These are phyloP conservation scores for Boletus tylopilopsis DNA, from an alignment of 768 basidiomycete species.

Conservation along the genomic window DNA sequence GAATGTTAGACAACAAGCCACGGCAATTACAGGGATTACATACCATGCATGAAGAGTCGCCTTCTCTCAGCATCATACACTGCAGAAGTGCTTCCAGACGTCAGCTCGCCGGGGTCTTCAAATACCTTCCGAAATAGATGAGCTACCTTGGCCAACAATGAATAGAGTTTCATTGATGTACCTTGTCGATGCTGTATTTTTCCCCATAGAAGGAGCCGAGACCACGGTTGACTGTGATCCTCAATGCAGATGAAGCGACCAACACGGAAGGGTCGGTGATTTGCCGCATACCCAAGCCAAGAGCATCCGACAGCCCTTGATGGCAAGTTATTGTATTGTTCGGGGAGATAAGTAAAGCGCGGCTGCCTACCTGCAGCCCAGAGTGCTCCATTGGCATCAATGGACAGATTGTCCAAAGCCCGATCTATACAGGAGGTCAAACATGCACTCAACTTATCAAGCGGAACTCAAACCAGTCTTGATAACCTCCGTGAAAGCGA, in stretches of 20 bases:
- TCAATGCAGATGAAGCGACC: slow-evolving; percentile 48
- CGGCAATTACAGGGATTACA: slow-evolving; percentile 15
- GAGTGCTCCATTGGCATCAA: slow-evolving; percentile 56
- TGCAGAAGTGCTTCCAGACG: slow-evolving; percentile 53
- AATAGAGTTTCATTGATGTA: slow-evolving; percentile 19
- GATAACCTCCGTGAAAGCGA: slow-evolving; percentile 52
- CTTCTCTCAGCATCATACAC: slow-evolving; percentile 50
- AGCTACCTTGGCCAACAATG: neutral
- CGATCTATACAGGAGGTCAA: slow-evolving; percentile 36
- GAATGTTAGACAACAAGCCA: slow-evolving; percentile 4
- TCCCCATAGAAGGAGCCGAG: slow-evolving; percentile 51
- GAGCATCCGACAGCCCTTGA: slow-evolving; percentile 41
- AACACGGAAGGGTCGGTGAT: slow-evolving; percentile 38
- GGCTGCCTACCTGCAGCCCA: slow-evolving; percentile 56
- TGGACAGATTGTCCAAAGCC: slow-evolving; percentile 55
- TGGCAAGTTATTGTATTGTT: neutral
- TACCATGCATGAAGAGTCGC: slow-evolving; percentile 58
- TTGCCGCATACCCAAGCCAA: slow-evolving; percentile 36
- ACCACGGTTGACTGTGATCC: slow-evolving; percentile 52
- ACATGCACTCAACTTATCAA: neutral
- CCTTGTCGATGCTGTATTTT: slow-evolving; percentile 59
- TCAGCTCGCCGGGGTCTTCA: slow-evolving; percentile 59
- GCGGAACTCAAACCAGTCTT: slow-evolving; percentile 41
- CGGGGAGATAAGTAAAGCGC: neutral
- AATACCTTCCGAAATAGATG: slow-evolving; percentile 45